Evolutionary conservation across 306 rosid genomes (phyloP).

Genomic region (Sesbania bispinosa): DNA sequence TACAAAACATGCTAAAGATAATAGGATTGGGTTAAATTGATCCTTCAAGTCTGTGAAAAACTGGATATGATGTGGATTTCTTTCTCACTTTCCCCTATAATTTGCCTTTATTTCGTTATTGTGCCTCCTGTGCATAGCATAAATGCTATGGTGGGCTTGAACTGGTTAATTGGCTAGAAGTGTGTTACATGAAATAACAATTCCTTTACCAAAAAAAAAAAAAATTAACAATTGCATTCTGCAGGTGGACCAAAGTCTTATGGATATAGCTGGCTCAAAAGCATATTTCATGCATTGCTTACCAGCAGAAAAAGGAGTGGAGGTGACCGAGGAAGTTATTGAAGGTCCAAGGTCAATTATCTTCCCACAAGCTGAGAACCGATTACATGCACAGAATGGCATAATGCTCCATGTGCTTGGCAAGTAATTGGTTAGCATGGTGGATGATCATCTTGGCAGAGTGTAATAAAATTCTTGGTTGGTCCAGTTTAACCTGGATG

Average conservation of each 20-base stretch:
- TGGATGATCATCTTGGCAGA: neutral
- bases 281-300: constrained; percentile 86
- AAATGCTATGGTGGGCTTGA: neutral
- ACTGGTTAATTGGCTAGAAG: neutral
- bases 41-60: no score
- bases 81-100: no score
- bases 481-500: neutral
- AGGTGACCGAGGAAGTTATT: constrained; percentile 71
- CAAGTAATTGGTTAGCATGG: constrained; percentile 20
- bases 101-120: no score
- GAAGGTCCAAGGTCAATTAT: constrained; percentile 85
- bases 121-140: no score
- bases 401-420: constrained; percentile 86
- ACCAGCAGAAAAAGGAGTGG: constrained; percentile 89
- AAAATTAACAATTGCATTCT: neutral
- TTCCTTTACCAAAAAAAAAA: no score
- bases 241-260: constrained; percentile 67
- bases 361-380: constrained; percentile 89
- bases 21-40: neutral
- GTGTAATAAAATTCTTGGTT: neutral
- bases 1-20: no score
- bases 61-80: no score
- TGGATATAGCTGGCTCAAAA: constrained; percentile 77
- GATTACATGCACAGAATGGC: constrained; percentile 91
- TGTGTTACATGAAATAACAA: neutral